Evolutionary conservation across 345 rosid genomes (phyloP).

Genomic region (Eucalyptus camaldulensis): DNA sequence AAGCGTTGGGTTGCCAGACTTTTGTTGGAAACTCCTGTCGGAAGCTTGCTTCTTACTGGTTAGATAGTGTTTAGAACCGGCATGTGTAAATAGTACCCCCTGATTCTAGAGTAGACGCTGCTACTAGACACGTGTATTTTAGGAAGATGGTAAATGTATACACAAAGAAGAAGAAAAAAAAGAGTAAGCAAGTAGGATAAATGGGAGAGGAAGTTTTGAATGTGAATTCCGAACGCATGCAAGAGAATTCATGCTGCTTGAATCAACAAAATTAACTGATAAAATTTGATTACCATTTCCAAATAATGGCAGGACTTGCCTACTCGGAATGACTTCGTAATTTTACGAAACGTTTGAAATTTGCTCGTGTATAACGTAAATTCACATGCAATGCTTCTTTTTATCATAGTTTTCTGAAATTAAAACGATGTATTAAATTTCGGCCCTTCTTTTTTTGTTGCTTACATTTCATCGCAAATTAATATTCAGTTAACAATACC

Average conservation of each 20-base stretch:
- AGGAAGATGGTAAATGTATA: background rate
- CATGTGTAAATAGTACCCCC: no score
- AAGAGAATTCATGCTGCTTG: background rate
- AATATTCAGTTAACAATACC: no score
- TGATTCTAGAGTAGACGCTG: background rate
- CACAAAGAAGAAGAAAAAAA: background rate
- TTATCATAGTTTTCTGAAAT: background rate
- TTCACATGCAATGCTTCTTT: background rate
- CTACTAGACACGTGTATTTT: background rate
- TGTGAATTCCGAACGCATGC: background rate
- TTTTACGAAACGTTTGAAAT: background rate
- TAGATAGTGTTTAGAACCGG: no score
- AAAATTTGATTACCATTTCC: background rate
- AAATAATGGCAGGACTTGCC: background rate
- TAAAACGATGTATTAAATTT: background rate
- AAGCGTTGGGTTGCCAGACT: accelerated
- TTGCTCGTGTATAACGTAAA: no score
- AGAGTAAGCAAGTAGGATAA: background rate
- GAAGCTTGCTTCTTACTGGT: no score
- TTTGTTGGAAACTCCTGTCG: no score
- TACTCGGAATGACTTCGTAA: background rate
- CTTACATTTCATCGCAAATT: background rate
- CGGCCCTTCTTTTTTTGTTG: background rate
- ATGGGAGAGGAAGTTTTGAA: background rate
- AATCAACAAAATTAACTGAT: background rate